phyloP scores from a whole-genome alignment of 257 asterid genomes.

The Solanum neorickii region DNA sequence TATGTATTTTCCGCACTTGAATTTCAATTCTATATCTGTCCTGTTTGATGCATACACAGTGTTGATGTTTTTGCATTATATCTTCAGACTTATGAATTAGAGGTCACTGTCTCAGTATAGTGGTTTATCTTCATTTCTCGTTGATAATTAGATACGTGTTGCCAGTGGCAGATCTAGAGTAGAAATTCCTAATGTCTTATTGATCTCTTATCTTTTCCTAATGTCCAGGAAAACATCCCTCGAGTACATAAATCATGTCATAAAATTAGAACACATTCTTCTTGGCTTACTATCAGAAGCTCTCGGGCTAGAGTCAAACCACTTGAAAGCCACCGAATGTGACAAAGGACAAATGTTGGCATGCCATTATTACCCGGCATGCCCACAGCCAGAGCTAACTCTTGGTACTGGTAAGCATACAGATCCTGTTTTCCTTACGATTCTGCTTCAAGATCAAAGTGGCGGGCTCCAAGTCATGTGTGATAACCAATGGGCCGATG shows the following conservation, averaged over 20 bases:
- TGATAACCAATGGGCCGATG: no score
- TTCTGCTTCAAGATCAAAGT: no score
- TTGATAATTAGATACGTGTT: not conserved
- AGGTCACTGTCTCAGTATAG: not conserved
- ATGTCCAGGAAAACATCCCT: conserved; percentile 25
- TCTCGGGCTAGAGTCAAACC: rapidly evolving
- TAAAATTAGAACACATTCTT: conserved; percentile 24
- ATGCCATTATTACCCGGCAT: no score
- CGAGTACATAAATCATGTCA: conserved; percentile 17
- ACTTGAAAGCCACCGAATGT: no score
- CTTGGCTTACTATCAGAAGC: conserved; percentile 14
- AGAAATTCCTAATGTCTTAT: no score
- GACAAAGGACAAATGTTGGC: rapidly evolving
- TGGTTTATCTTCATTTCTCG: not conserved
- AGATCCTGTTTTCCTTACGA: no score
- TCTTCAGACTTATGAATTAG: not conserved
- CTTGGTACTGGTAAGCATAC: no score
- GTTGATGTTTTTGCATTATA: not conserved
- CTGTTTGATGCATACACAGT: not conserved
- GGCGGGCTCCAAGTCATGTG: no score
- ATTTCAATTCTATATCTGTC: not conserved
- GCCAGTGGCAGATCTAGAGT: not conserved
- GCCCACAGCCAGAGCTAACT: no score
- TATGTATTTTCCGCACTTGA: not conserved
- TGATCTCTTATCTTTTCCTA: not conserved